Base-by-base conservation (phyloP, 2,329 filamentous ascomycete species). In the Aspergillus calidoustus region DNA sequence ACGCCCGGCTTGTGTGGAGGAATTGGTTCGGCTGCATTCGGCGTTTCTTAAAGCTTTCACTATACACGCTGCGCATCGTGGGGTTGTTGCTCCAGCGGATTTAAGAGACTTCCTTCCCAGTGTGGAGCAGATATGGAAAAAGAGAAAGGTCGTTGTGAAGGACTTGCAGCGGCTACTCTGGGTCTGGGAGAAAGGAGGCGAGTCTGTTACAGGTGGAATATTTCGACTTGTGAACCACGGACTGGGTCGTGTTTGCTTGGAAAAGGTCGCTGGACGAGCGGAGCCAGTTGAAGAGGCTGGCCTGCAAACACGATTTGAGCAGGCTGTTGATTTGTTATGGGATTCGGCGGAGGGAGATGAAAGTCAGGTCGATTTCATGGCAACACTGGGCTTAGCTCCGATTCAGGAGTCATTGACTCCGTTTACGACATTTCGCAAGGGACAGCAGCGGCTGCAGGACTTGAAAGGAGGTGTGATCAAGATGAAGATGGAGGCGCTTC, bases 71-170 rank as follows among this genome's bases (percentile, higher is more conserved):
- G 88, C 88, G 1, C 90, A 93, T 76, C 87, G 89, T 73, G 88
- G 89, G 62, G 78, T 80, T 31, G 80, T 82, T 51, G 81, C 85
- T 0, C 88, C 91, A 0, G 85, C 88, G 25, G 89, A 92, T 69
- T 74, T 92, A 49, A 80, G 83, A 41, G 79, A 82, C 31, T 81
- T 93, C 41, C 82, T 85, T 38, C 86, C 86, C 9, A 83, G 87
- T 60, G 81, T 91, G 46, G 86, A 89, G 13, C 84, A 87, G 65
- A 80, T 88, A 43, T 93, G 90, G 90, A 89, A 89, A 62, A 92
- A 90, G 77, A 84, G 89, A 34, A 82, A 83, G 60, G 89, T 92
- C 17, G 84, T 82, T 0, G 77, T 85, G 0, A 85, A 87, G 46
- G 90, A 93, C 69, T 80, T 93, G 52, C 86, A 87, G 64, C 82